These are phyloP conservation scores for Penicillium vulpinum DNA, from an alignment of 2,329 filamentous ascomycete species.

Conservation along the genomic window DNA sequence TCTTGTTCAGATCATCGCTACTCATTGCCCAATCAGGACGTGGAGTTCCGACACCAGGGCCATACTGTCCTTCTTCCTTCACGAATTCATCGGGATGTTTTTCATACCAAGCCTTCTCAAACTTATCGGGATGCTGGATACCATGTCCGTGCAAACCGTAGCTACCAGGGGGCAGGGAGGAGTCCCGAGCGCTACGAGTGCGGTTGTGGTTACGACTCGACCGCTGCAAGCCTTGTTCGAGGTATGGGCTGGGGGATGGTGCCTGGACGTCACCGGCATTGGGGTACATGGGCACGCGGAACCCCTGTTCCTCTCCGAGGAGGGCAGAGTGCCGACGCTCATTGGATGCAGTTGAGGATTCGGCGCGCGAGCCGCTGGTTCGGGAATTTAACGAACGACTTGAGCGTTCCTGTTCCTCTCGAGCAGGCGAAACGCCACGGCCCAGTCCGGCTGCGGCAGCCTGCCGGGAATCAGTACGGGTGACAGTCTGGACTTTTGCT, in stretches of 20 bases:
- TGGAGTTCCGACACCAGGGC: constrained; percentile 57
- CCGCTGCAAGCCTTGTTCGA: constrained; percentile 48
- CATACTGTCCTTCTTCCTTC: constrained; percentile 71
- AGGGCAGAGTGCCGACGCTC: constrained; percentile 59
- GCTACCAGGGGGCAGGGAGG: constrained; percentile 78
- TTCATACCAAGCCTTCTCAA: constrained; percentile 88
- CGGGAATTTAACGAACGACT: constrained; percentile 62
- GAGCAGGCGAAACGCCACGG: constrained; percentile 52
- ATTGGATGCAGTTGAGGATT: constrained; percentile 48
- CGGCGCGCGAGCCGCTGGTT: constrained; percentile 57
- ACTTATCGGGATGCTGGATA: constrained; percentile 70
- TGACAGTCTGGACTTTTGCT: constrained; percentile 78
- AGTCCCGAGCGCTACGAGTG: constrained; percentile 69
- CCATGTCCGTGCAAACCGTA: constrained; percentile 93
- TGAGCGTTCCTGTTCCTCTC: constrained; percentile 55
- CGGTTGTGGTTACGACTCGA: constrained; percentile 63
- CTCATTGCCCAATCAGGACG: constrained; percentile 80
- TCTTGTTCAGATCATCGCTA: constrained; percentile 84
- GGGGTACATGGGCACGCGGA: constrained; percentile 92
- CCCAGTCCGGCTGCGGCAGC: constrained; percentile 84
- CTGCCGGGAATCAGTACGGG: constrained; percentile 84
- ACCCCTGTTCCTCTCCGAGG: constrained; percentile 75
- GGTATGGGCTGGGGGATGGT: constrained; percentile 71
- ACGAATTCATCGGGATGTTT: constrained; percentile 81
- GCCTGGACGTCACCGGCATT: constrained; percentile 95